phyloP scores from a whole-genome alignment of 176 grass and related monocot genomes.

The Hsuehochloa calcarea region DNA sequence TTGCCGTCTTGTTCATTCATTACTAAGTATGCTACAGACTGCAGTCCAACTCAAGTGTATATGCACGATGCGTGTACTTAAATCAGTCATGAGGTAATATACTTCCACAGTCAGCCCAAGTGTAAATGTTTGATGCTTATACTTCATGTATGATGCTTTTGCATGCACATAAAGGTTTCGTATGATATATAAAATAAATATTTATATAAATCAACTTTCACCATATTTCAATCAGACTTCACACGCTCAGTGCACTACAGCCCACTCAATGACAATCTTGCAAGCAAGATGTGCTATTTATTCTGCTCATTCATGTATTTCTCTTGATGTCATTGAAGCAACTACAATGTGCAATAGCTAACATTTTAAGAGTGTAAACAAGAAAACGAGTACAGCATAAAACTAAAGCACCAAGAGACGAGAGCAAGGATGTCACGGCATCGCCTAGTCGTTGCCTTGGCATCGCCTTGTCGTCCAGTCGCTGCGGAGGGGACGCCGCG shows the following conservation, averaged over 20 bases:
- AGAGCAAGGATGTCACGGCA: too few species aligned
- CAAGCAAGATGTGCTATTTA: neutral
- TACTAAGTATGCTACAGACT: neutral
- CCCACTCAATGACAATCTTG: neutral
- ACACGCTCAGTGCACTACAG: neutral
- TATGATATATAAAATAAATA: neutral
- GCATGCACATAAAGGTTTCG: neutral
- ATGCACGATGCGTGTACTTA: neutral
- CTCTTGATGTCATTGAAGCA: neutral
- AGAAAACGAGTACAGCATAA: neutral
- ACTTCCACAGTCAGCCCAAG: neutral
- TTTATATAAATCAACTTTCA: neutral
- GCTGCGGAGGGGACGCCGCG: too few species aligned
- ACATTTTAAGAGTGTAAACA: neutral
- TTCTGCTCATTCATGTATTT: neutral
- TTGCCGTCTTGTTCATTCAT: neutral
- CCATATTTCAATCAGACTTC: neutral
- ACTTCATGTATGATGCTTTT: neutral
- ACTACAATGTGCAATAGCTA: neutral
- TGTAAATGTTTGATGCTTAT: neutral
- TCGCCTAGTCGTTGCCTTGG: too few species aligned
- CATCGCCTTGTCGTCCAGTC: too few species aligned
- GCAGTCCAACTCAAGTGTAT: neutral
- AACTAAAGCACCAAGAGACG: neutral
- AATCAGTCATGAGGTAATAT: conserved; percentile 12